Percentiles rank a stretch among this genome's conserved stretches.
phyloP scores from a whole-genome alignment of 2,329 filamentous ascomycete genomes.

The Fusarium pseudograminearum region DNA sequence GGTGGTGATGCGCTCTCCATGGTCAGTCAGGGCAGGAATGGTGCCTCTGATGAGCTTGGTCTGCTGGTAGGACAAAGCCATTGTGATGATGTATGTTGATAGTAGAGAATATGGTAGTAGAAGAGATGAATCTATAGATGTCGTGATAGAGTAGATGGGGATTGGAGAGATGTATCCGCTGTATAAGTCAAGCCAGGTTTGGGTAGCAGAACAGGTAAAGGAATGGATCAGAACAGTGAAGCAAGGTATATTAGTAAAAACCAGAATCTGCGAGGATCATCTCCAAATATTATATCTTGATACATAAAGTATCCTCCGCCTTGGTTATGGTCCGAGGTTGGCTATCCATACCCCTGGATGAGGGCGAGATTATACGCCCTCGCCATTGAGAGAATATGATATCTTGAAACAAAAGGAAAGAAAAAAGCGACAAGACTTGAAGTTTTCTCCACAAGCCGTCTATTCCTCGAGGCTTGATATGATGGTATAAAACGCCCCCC shows the following conservation, averaged over 20 bases:
- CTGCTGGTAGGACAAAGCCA: slow-evolving; percentile 66
- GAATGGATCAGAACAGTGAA: slow-evolving; percentile 12
- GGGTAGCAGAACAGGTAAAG: not conserved
- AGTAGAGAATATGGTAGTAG: slow-evolving; percentile 2
- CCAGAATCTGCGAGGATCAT: slow-evolving; percentile 4
- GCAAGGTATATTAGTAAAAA: slow-evolving; percentile 13
- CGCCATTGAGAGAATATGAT: slow-evolving; percentile 25
- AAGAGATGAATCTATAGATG: not conserved
- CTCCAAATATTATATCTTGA: slow-evolving; percentile 45
- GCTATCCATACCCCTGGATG: slow-evolving; percentile 11
- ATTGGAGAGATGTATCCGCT: slow-evolving; percentile 2
- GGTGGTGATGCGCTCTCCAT: slow-evolving; percentile 76
- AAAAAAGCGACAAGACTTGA: slow-evolving; percentile 8
- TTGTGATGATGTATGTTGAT: slow-evolving; percentile 34
- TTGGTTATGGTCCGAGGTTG: slow-evolving; percentile 10
- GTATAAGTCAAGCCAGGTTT: slow-evolving; percentile 1
- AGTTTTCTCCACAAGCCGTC: slow-evolving; percentile 47
- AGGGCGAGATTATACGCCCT: slow-evolving; percentile 24
- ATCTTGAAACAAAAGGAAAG: slow-evolving; percentile 18
- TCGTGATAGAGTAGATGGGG: not conserved
- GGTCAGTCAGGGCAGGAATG: slow-evolving; percentile 74
- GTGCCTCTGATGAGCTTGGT: slow-evolving; percentile 75
- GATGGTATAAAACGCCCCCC: not conserved
- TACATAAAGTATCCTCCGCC: not conserved
- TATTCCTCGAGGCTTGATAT: slow-evolving; percentile 42